Evolutionary conservation across 2,329 filamentous ascomycete species (phyloP).

Genomic region (Herpotrichia juniperi): DNA sequence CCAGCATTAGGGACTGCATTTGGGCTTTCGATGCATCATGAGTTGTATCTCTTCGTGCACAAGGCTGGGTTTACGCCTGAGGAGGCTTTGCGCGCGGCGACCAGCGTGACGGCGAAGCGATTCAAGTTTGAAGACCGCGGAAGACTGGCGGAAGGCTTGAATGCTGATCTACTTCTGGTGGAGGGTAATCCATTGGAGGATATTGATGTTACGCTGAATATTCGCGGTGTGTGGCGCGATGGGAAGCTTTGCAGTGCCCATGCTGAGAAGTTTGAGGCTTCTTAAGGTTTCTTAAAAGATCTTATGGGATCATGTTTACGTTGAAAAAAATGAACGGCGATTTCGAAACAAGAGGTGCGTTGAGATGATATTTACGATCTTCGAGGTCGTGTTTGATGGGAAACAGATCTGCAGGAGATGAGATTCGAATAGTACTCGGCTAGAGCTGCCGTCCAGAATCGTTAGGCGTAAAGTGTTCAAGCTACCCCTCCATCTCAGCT

Average conservation of each 20-base stretch:
- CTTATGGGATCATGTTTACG: too few relatives aligned
- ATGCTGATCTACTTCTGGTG: constrained; percentile 52
- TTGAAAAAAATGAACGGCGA: too few relatives aligned
- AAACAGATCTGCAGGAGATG: too few relatives aligned
- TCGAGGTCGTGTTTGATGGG: too few relatives aligned
- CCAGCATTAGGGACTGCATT: constrained; percentile 53
- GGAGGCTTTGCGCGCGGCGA: constrained; percentile 51
- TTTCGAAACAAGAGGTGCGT: too few relatives aligned
- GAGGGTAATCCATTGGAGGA: constrained; percentile 51
- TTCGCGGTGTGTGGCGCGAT: constrained; percentile 53
- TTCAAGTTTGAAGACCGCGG: constrained; percentile 52
- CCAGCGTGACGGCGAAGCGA: constrained; percentile 45
- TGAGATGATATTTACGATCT: too few relatives aligned
- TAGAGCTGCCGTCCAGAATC: too few relatives aligned
- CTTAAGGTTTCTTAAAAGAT: too few relatives aligned
- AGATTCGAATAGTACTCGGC: too few relatives aligned
- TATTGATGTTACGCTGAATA: constrained; percentile 49
- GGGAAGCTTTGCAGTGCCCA: constrained; percentile 22
- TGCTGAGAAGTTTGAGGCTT: neutral
- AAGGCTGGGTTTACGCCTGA: constrained; percentile 50
- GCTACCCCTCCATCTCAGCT: too few relatives aligned
- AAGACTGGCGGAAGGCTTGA: constrained; percentile 44
- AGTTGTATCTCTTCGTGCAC: constrained; percentile 49
- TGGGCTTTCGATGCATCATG: constrained; percentile 51
- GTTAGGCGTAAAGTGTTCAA: too few relatives aligned